phyloP scores from a whole-genome alignment of 1,139 yeast species.

The Arxiozyma bovina region DNA sequence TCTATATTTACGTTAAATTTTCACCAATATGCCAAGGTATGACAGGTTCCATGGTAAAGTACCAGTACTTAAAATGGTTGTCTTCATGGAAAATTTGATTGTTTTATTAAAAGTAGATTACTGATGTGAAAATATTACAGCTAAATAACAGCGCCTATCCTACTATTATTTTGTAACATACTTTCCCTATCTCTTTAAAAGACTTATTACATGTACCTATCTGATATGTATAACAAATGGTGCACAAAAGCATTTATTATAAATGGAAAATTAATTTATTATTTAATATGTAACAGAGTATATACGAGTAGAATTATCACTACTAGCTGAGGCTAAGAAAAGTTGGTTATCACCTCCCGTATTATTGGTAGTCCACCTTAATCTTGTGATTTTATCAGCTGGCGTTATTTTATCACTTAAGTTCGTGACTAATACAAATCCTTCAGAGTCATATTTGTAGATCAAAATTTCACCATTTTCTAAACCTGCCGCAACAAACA shows the following conservation, averaged over 20 bases:
- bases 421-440: constrained; percentile 29
- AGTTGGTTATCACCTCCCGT: constrained; percentile 20
- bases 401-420: constrained; percentile 43
- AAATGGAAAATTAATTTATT: neutral
- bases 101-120: neutral
- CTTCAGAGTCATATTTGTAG: constrained; percentile 25
- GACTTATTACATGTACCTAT: neutral
- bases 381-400: constrained; percentile 49
- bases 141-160: neutral
- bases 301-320: constrained; percentile 60
- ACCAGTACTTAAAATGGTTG: constrained; percentile 41
- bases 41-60: constrained; percentile 41
- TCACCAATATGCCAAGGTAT: constrained; percentile 48
- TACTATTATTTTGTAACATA: too few relatives aligned
- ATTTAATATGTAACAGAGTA: constrained; percentile 33
- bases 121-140: neutral
- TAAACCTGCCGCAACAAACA: constrained; percentile 56
- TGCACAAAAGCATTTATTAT: neutral
- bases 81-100: constrained; percentile 36
- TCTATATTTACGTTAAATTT: constrained; percentile 39
- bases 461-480: constrained; percentile 51
- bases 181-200: neutral
- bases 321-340: constrained; percentile 57
- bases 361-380: constrained; percentile 41
- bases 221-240: too few relatives aligned